Conservation (phyloP, 805 yeast species). For the Schwanniomyces pseudopolymorphus region DNA sequence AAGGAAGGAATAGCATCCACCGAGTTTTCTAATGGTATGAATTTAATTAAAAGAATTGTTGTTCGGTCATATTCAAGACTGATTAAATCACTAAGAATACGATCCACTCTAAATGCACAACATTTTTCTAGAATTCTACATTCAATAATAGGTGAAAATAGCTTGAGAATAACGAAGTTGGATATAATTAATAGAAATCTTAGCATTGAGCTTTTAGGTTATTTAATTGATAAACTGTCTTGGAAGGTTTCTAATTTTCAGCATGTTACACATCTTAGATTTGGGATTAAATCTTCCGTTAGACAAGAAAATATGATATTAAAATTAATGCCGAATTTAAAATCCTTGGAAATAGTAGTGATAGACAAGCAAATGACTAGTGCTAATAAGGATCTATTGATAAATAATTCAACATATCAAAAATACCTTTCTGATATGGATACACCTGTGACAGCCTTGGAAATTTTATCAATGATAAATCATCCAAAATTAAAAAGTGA, state of each 20-base stretch:
- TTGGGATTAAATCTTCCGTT: constrained; percentile 27
- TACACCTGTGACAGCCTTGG: constrained; percentile 8
- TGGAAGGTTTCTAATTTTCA: constrained; percentile 27
- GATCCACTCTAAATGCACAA: constrained; percentile 17
- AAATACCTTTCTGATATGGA: constrained; percentile 1
- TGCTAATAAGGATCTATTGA: constrained; percentile 15
- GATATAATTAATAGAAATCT: constrained; percentile 28
- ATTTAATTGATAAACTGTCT: constrained; percentile 20
- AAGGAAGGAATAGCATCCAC: constrained; percentile 22
- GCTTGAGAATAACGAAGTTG: constrained; percentile 19
- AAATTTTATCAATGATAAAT: constrained; percentile 23
- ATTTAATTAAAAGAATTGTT: constrained; percentile 25
- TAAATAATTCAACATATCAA: constrained; percentile 14
- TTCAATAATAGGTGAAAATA: constrained; percentile 20
- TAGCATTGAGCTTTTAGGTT: constrained; percentile 23
- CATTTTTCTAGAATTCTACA: constrained; percentile 30
- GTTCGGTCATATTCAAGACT: constrained; percentile 12
- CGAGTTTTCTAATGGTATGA: constrained; percentile 30
- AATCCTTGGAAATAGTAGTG: constrained; percentile 20
- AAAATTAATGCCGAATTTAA: constrained; percentile 21
- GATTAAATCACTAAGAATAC: constrained; percentile 19
- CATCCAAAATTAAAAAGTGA: constrained; percentile 21
- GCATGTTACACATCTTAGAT: constrained; percentile 18
- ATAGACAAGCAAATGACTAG: constrained; percentile 17
- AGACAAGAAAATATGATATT: constrained; percentile 18